Conservation (phyloP, 352 stramenopile genomes). For the Phytophthora melonis region DNA sequence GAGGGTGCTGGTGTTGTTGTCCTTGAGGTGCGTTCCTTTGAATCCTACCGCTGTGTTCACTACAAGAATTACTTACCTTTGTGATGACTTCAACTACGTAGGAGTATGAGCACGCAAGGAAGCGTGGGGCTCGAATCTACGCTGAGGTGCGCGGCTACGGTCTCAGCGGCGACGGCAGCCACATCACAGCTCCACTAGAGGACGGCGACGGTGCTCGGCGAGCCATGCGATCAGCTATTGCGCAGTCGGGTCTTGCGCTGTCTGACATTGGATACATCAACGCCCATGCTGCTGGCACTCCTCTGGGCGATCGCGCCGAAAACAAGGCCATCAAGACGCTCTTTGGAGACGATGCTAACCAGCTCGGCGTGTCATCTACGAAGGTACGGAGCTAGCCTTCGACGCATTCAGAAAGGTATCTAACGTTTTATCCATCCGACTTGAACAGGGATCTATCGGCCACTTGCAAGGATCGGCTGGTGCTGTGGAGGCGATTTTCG, state of each 20-base stretch:
- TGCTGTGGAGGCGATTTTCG: constrained; percentile 95
- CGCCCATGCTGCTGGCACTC: constrained; percentile 97
- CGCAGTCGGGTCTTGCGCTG: constrained; percentile 63
- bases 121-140: constrained; percentile 92
- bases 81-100: constrained; percentile 8
- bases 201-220: constrained; percentile 77
- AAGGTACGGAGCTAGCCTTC: constrained; percentile 51
- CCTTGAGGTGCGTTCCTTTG: constrained; percentile 38
- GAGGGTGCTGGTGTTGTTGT: constrained; percentile 74
- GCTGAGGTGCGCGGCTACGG: constrained; percentile 96
- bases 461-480: constrained; percentile 96
- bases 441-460: constrained; percentile 78
- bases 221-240: constrained; percentile 93
- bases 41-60: too few relatives aligned
- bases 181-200: constrained; percentile 81
- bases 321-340: constrained; percentile 89
- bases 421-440: too few relatives aligned
- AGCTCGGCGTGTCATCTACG: constrained; percentile 75
- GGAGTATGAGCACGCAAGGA: constrained; percentile 92
- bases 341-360: constrained; percentile 57
- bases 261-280: constrained; percentile 97
- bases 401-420: not conserved
- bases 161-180: constrained; percentile 95
- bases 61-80: not conserved
- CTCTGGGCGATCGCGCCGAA: constrained; percentile 95